These are phyloP conservation scores for Tolypocladium paradoxum DNA, from an alignment of 2,329 filamentous ascomycete genomes.

Conservation along the genomic window DNA sequence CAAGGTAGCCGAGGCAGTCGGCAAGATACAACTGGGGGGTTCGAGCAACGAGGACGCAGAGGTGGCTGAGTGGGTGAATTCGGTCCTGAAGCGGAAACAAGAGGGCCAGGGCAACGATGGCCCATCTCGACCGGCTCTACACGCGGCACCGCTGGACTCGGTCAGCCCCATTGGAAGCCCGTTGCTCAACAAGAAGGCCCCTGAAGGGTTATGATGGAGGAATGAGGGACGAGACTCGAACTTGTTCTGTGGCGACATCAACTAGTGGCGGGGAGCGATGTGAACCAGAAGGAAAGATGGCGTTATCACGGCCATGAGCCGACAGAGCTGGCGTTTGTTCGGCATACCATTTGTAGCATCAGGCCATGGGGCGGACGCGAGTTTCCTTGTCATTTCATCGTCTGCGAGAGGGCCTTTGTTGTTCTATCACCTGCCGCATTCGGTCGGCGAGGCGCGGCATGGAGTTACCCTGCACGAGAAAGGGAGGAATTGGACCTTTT, in stretches of 20 bases:
- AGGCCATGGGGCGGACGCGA: neutral
- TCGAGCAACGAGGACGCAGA: constrained; percentile 55
- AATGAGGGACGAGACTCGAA: neutral
- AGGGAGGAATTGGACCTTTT: neutral
- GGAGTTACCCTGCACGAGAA: neutral
- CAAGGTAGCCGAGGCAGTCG: constrained; percentile 31
- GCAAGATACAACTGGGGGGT: constrained; percentile 28
- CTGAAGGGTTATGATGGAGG: neutral
- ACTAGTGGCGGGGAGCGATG: neutral
- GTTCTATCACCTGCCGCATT: neutral
- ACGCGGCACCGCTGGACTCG: constrained; percentile 73
- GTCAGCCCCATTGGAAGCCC: constrained; percentile 45
- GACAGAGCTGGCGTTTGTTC: constrained; percentile 3
- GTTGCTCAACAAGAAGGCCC: neutral
- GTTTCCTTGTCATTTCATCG: neutral
- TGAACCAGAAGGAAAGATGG: neutral
- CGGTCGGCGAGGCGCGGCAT: neutral
- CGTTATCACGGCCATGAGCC: neutral
- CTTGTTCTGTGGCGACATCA: neutral
- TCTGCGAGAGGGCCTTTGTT: neutral
- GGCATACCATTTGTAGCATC: neutral
- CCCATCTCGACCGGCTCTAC: constrained; percentile 65
- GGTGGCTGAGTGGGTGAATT: constrained; percentile 75
- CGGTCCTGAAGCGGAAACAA: constrained; percentile 48
- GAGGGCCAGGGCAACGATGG: constrained; percentile 39